phyloP scores from a whole-genome alignment of 1,284 basidiomycete genomes.

The Apiotrichum veenhuisii region DNA sequence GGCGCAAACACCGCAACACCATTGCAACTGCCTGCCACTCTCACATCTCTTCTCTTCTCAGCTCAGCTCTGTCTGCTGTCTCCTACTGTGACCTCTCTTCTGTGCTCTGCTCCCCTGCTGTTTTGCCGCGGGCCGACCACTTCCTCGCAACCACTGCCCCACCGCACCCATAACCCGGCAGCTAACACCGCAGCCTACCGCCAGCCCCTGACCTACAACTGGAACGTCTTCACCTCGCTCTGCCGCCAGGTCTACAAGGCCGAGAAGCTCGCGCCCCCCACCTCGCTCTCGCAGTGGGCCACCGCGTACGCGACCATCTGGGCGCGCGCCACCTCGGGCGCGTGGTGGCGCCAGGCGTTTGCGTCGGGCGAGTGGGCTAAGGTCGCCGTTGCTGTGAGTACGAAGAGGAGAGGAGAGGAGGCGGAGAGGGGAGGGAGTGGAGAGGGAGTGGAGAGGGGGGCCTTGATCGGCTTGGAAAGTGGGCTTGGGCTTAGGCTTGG shows the following conservation, averaged over 20 bases:
- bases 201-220: conserved; percentile 77
- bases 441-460: too few species aligned
- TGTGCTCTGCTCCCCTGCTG: background rate
- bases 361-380: conserved; percentile 73
- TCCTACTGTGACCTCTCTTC: too few species aligned
- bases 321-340: conserved; percentile 60
- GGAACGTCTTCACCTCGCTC: conserved; percentile 75
- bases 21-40: too few species aligned
- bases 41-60: background rate
- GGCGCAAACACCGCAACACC: too few species aligned
- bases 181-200: conserved; percentile 63
- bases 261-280: conserved; percentile 81
- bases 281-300: conserved; percentile 60
- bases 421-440: background rate
- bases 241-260: conserved; percentile 86
- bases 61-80: background rate
- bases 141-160: background rate
- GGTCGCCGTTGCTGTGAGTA: conserved; percentile 79
- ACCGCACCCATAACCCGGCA: too few species aligned
- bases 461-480: too few species aligned
- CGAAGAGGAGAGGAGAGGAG: conserved; percentile 36
- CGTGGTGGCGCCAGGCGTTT: conserved; percentile 67
- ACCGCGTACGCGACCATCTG: conserved; percentile 72
- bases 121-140: background rate
- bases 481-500: too few species aligned